Evolutionary conservation across 202 grass and related monocot species (phyloP).

Genomic region (Schoenoplectus triqueter): DNA sequence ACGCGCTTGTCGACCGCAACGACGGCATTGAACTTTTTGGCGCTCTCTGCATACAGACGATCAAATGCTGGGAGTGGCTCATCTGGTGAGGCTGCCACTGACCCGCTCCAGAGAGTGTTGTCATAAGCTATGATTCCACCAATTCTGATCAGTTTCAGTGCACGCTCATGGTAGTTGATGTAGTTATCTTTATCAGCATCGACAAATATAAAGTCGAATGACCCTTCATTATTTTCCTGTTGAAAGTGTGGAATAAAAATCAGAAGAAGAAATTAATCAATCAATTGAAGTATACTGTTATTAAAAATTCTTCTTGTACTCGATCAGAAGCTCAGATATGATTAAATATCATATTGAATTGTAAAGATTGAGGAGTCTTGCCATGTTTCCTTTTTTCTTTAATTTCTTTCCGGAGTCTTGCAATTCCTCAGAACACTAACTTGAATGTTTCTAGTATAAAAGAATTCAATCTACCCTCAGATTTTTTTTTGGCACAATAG

Average conservation of each 20-base stretch:
- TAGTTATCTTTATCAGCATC: slow-evolving; percentile 74
- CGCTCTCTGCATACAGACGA: neutral
- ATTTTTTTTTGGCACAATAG: neutral
- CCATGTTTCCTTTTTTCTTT: too few relatives aligned
- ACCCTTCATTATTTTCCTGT: slow-evolving; percentile 34
- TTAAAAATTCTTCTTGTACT: too few relatives aligned
- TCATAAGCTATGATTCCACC: slow-evolving; percentile 66
- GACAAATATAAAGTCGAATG: slow-evolving; percentile 69
- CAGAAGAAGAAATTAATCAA: neutral
- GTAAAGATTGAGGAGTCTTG: too few relatives aligned
- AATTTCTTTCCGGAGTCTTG: too few relatives aligned
- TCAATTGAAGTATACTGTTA: too few relatives aligned
- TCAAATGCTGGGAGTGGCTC: slow-evolving; percentile 29
- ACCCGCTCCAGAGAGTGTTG: slow-evolving; percentile 64
- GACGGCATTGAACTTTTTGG: slow-evolving; percentile 48
- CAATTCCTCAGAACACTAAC: too few relatives aligned
- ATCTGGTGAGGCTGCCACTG: slow-evolving; percentile 38
- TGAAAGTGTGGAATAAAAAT: neutral
- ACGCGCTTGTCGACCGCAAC: slow-evolving; percentile 45
- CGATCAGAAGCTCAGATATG: too few relatives aligned
- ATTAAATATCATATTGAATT: too few relatives aligned
- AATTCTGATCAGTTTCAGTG: slow-evolving; percentile 52
- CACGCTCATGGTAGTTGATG: slow-evolving; percentile 55
- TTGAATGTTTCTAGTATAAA: too few relatives aligned
- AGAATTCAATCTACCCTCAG: too few relatives aligned